Conservation (phyloP, 2,329 filamentous ascomycete species). For the Exophiala spinifera region DNA sequence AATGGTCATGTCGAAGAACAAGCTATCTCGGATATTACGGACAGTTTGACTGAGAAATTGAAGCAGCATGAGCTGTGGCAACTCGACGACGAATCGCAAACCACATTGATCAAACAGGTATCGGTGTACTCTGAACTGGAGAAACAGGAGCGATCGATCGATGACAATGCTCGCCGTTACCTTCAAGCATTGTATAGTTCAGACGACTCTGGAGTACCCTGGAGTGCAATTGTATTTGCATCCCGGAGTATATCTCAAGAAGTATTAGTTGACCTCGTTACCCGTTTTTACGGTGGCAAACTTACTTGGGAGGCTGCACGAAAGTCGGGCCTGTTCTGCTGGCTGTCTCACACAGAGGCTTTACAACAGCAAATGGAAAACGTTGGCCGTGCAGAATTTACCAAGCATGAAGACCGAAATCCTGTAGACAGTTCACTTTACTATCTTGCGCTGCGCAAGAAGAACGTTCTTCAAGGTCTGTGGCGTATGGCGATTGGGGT, state of each 20-base stretch:
- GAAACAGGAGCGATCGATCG: slow-evolving; percentile 81
- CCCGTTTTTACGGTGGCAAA: slow-evolving; percentile 71
- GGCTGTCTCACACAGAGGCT: slow-evolving; percentile 74
- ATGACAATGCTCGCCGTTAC: slow-evolving; percentile 78
- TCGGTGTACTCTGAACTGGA: slow-evolving; percentile 83
- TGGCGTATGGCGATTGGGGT: slow-evolving; percentile 95
- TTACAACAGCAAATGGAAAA: slow-evolving; percentile 78
- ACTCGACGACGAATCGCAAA: slow-evolving; percentile 54
- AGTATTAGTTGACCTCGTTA: slow-evolving; percentile 79
- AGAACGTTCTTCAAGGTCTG: slow-evolving; percentile 80
- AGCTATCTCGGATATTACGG: slow-evolving; percentile 64
- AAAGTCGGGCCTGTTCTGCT: slow-evolving; percentile 90
- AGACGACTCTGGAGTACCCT: slow-evolving; percentile 55
- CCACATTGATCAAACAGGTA: slow-evolving; percentile 68
- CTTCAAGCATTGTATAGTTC: slow-evolving; percentile 67
- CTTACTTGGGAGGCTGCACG: slow-evolving; percentile 82
- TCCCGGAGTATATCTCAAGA: slow-evolving; percentile 67
- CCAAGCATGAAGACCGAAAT: slow-evolving; percentile 75
- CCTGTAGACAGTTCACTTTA: slow-evolving; percentile 87
- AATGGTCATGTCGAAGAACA: slow-evolving; percentile 57
- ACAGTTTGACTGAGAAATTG: slow-evolving; percentile 72
- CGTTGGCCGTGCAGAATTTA: slow-evolving; percentile 92
- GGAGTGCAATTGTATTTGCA: slow-evolving; percentile 81
- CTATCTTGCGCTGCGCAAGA: slow-evolving; percentile 88
- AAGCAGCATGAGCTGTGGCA: slow-evolving; percentile 71